Evolutionary conservation across 192 early-diverging fungal genomes (phyloP).

Genomic region (Rhizoclosmatium sp.): DNA sequence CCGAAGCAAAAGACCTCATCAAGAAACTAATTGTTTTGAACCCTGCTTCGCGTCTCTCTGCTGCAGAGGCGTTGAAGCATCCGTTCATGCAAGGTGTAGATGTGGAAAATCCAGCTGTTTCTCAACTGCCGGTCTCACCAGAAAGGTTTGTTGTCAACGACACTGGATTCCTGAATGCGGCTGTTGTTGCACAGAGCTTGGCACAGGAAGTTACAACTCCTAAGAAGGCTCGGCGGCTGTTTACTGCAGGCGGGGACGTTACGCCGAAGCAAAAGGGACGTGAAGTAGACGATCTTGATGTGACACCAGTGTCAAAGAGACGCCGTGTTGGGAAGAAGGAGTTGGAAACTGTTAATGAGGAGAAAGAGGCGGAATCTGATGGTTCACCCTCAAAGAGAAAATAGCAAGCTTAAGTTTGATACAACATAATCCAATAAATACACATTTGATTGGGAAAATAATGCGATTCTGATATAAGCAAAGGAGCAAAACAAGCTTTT

Average conservation of each 20-base stretch:
- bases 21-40: constrained; percentile 63
- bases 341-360: neutral
- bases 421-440: no score
- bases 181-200: neutral
- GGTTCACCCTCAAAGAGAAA: no score
- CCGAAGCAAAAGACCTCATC: constrained; percentile 47
- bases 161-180: neutral
- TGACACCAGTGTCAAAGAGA: no score
- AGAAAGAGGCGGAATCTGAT: neutral
- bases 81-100: neutral
- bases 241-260: neutral
- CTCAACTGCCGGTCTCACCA: constrained; percentile 7
- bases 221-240: neutral
- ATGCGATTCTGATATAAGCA: no score
- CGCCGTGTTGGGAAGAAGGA: neutral
- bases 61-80: constrained; percentile 66
- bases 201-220: neutral
- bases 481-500: no score
- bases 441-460: no score
- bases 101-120: neutral
- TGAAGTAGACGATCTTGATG: no score
- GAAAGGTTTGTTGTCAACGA: neutral
- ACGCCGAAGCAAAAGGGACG: no score
- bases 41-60: constrained; percentile 74
- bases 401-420: no score